These are phyloP conservation scores for Ceratocystis papillata DNA, from an alignment of 2,329 filamentous ascomycete species.

Conservation along the genomic window DNA sequence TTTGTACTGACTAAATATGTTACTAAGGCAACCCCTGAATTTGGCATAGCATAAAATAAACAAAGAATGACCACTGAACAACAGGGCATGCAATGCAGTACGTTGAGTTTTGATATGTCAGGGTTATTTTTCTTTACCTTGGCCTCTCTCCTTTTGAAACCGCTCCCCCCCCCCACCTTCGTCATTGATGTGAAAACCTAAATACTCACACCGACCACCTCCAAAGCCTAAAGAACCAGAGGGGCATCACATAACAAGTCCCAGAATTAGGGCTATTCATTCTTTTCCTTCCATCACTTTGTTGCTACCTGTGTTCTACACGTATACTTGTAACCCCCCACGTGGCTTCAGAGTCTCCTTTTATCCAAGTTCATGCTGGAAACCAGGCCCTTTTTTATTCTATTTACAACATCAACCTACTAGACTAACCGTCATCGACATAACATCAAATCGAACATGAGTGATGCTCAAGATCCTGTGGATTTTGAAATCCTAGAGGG, in stretches of 20 bases:
- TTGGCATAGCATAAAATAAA: background rate
- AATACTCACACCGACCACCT: background rate
- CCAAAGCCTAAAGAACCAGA: background rate
- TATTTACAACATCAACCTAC: background rate
- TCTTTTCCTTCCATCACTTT: background rate
- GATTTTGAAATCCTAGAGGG: conserved; percentile 88
- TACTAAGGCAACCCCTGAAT: conserved; percentile 16
- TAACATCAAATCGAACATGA: conserved; percentile 34
- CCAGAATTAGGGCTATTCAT: background rate
- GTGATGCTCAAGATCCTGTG: conserved; percentile 44
- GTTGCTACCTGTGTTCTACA: too few species aligned
- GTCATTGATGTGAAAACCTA: background rate
- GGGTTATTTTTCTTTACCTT: too few species aligned
- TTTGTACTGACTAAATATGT: conserved; percentile 8
- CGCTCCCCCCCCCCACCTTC: background rate
- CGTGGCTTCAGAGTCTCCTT: conserved; percentile 10
- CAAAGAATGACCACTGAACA: background rate
- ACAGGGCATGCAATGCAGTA: background rate
- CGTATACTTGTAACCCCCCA: background rate
- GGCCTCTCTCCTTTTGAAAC: background rate
- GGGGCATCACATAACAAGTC: background rate
- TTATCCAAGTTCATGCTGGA: background rate
- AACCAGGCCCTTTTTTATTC: background rate
- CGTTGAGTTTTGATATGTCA: too few species aligned
- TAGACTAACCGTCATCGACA: background rate